Evolutionary conservation across 192 early-diverging fungal genomes (phyloP), one percentile per base, ranked within the genome.

Genomic region (Lunasporangiospora selenospora): DNA sequence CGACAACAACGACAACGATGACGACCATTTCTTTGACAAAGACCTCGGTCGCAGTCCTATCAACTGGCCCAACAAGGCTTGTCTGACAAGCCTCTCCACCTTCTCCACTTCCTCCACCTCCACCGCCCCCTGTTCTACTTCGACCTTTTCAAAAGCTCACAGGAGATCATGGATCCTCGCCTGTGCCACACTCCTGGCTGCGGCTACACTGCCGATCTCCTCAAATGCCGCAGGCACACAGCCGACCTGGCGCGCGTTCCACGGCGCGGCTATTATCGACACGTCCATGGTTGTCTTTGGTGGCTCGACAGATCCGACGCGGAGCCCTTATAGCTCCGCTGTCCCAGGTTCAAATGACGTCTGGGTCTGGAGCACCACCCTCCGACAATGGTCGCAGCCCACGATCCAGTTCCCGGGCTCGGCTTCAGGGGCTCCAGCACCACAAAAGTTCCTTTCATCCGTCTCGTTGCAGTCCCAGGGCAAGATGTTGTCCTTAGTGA

Each of bases 271-370:
- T 3, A 66, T 76, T 15, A 53, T 65, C 8, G 59, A 64, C 13
- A 78, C 77, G 0, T 76, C 75, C 29, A 76, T 84, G 57, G 61
- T 84, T 53, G 31, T 84, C 13, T 84, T 77, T 56, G 82, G 82
- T 39, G 82, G 82, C 15, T 41, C 57, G 3, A 75, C 70, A 12
- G 73, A 81, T 47, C 24, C 66, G 6, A 34, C 16, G 10, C 26
- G 38, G 16, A 76, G 47, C 42, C 67, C 61, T 11, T 79, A 73
- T 31, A 58, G 75, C 4, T 40, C 41, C 23, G 42, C 29, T 5
- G 37, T 75, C 6, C 40, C 39, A 2, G 81, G 81, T 16, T 71
- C 80, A 24, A 78, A 67, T 34, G 70, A 75, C 24, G 34, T 84
- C 13, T 79, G 77, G 76, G 69, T 64, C 6, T 84, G 83, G 83